Conservation (phyloP, 768 basidiomycete genomes). For the Trametes meyenii region DNA sequence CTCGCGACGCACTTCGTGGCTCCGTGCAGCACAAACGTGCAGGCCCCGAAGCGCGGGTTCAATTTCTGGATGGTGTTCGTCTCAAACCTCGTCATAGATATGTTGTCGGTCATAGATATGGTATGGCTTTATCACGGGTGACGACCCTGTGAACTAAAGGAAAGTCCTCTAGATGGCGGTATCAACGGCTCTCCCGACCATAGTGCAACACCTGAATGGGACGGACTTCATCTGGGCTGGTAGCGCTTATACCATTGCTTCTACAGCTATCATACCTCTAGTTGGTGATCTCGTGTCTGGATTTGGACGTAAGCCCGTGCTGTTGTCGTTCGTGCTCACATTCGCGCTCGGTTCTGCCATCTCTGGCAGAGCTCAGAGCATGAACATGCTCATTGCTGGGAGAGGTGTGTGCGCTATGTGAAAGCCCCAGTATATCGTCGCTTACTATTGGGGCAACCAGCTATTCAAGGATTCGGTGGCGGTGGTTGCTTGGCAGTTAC, state of each 20-base stretch:
- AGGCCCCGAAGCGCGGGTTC: conserved; percentile 5
- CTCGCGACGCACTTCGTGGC: no score
- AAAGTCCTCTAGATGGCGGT: conserved; percentile 12
- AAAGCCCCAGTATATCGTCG: no score
- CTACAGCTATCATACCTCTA: conserved; percentile 39
- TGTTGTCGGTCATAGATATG: conserved; percentile 19
- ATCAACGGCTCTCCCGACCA: conserved; percentile 27
- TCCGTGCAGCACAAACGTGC: neutral
- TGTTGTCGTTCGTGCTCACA: conserved; percentile 33
- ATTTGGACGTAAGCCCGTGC: conserved; percentile 40
- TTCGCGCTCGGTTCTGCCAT: conserved; percentile 47
- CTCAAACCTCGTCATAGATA: conserved; percentile 12
- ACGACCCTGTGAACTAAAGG: neutral
- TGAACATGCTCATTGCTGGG: conserved; percentile 45
- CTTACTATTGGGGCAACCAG: no score
- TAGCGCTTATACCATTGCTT: conserved; percentile 38
- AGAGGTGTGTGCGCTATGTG: no score
- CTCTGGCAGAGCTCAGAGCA: conserved; percentile 41
- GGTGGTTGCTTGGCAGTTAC: conserved; percentile 25
- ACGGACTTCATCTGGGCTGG: conserved; percentile 32
- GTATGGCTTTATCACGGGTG: neutral
- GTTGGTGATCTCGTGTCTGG: conserved; percentile 36
- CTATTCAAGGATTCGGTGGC: conserved; percentile 31
- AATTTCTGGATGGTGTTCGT: conserved; percentile 23
- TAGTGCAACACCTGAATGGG: conserved; percentile 24